Conservation (phyloP, 345 rosid genomes). For the Hirschfeldia incana region DNA sequence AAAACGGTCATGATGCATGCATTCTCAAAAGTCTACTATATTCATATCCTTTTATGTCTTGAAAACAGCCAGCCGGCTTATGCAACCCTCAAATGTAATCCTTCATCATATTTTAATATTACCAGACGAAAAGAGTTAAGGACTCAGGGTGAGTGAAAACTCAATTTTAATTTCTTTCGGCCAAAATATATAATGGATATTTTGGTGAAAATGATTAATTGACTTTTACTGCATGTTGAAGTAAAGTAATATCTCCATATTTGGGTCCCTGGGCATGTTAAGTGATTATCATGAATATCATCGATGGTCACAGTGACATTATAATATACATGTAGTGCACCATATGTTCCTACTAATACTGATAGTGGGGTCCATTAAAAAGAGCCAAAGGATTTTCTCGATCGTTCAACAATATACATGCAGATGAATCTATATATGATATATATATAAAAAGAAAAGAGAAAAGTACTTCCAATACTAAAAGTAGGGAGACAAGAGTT, state of each 20-base stretch:
- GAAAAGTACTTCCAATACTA: constrained; percentile 31
- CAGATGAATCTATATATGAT: neutral
- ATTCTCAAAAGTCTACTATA: neutral
- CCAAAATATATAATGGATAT: neutral
- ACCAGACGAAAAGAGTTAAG: neutral
- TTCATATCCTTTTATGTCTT: neutral
- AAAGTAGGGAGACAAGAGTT: constrained; percentile 38
- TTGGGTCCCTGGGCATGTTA: constrained; percentile 22
- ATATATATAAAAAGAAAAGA: neutral
- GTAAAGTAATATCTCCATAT: constrained; percentile 25
- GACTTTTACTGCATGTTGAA: constrained; percentile 26
- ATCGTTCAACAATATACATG: neutral
- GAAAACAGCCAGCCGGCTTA: neutral
- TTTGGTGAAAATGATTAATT: constrained; percentile 7
- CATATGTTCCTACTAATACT: constrained; percentile 7
- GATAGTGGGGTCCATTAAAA: neutral
- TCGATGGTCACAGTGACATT: constrained; percentile 14
- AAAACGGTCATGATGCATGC: neutral
- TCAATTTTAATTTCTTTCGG: neutral
- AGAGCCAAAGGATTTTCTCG: neutral
- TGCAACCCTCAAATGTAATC: neutral
- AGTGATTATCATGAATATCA: constrained; percentile 12
- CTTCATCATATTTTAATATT: neutral
- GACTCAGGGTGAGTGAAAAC: neutral
- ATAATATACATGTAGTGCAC: neutral